Evolutionary conservation across 805 yeast genomes (phyloP).

Genomic region (Cephaloascus fragrans): DNA sequence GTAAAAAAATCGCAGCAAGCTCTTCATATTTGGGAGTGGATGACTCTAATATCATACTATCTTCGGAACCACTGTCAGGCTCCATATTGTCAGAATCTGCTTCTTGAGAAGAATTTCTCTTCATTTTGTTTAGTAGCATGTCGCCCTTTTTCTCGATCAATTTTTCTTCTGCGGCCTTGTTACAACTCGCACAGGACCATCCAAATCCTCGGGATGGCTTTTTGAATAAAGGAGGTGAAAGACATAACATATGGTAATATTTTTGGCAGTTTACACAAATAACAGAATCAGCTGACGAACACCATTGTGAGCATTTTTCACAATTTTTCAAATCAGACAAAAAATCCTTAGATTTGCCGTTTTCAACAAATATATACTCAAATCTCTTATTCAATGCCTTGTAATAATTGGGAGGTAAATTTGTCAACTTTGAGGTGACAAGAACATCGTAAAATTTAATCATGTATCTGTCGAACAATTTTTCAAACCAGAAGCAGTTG

Average conservation of each 20-base stretch:
- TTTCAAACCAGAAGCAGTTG: slow-evolving; percentile 74
- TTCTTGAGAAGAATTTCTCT: slow-evolving; percentile 1
- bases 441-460: slow-evolving; percentile 71
- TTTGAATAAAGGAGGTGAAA: slow-evolving; percentile 71
- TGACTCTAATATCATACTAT: not conserved
- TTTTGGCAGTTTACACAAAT: slow-evolving; percentile 70
- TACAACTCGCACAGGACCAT: slow-evolving; percentile 82
- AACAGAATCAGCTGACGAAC: slow-evolving; percentile 61
- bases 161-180: slow-evolving; percentile 44
- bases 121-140: slow-evolving; percentile 13
- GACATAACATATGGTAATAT: slow-evolving; percentile 70
- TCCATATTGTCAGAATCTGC: slow-evolving; percentile 6
- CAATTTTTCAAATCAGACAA: slow-evolving; percentile 60
- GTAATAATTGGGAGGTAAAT: slow-evolving; percentile 51
- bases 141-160: slow-evolving; percentile 22
- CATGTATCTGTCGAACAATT: slow-evolving; percentile 80
- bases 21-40: slow-evolving; percentile 42
- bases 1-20: slow-evolving; percentile 43
- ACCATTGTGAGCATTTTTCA: slow-evolving; percentile 78
- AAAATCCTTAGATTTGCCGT: slow-evolving; percentile 53
- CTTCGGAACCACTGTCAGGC: not conserved
- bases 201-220: slow-evolving; percentile 84
- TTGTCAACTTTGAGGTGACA: slow-evolving; percentile 46
- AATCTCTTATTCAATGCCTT: slow-evolving; percentile 57
- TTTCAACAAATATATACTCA: slow-evolving; percentile 67